Evolutionary conservation across 1,284 basidiomycete species (phyloP).

Genomic region (Ceraceosorus guamensis): DNA sequence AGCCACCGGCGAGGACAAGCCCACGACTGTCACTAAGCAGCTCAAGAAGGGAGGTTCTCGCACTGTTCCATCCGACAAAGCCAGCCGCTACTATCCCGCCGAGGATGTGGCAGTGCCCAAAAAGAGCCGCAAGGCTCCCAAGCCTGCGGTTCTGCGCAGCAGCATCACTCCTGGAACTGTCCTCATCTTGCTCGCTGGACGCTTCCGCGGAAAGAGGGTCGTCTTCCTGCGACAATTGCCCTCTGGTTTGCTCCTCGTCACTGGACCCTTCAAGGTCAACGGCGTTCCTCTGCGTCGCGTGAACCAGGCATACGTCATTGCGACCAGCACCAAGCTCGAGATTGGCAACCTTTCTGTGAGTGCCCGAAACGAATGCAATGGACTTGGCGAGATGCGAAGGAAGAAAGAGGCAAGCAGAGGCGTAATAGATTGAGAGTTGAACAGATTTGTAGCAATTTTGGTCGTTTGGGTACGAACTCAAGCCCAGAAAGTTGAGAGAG

Average conservation of each 20-base stretch:
- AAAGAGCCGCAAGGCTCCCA: slow-evolving; percentile 79
- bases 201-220: slow-evolving; percentile 96
- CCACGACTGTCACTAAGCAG: slow-evolving; percentile 58
- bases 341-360: slow-evolving; percentile 68
- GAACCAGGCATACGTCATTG: slow-evolving; percentile 98
- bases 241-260: slow-evolving; percentile 87
- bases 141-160: slow-evolving; percentile 63
- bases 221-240: slow-evolving; percentile 96
- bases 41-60: slow-evolving; percentile 84
- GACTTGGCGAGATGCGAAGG: not conserved
- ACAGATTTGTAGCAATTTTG: not conserved
- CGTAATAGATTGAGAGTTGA: no score
- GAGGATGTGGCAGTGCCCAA: slow-evolving; percentile 86
- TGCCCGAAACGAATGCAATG: slow-evolving; percentile 8
- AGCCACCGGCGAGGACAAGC: slow-evolving; percentile 58
- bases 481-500: no score
- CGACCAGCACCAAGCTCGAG: slow-evolving; percentile 92
- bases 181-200: slow-evolving; percentile 92
- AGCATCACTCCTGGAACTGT: slow-evolving; percentile 91
- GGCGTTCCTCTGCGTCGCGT: slow-evolving; percentile 96
- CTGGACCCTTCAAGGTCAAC: slow-evolving; percentile 97
- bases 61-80: slow-evolving; percentile 74
- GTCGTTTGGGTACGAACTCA: not conserved
- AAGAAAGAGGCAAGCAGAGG: no score
- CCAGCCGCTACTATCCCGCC: slow-evolving; percentile 90